phyloP scores from a whole-genome alignment of 2,329 filamentous ascomycete genomes.

The Raffaelea arxii region DNA sequence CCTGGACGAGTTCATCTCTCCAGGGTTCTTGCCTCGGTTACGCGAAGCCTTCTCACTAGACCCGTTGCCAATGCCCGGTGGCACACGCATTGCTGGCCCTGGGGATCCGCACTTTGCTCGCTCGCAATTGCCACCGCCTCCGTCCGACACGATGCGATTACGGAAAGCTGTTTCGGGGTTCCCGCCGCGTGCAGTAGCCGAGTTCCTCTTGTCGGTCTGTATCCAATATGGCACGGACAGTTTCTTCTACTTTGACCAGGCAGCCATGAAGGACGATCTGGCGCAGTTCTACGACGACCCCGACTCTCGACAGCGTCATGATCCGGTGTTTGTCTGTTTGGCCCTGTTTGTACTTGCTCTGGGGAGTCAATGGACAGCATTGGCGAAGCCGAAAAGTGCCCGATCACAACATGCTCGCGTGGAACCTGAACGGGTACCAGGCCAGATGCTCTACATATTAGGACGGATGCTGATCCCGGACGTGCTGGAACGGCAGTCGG shows the following conservation, averaged over 20 bases:
- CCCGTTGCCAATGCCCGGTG: too few species aligned
- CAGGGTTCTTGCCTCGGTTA: too few species aligned
- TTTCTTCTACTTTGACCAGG: slow-evolving; percentile 3
- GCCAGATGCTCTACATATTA: background rate
- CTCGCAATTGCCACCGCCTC: too few species aligned
- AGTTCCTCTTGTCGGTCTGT: background rate
- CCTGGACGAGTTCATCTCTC: too few species aligned
- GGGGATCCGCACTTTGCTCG: too few species aligned
- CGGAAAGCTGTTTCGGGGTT: too few species aligned
- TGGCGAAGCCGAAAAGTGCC: background rate
- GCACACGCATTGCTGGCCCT: too few species aligned
- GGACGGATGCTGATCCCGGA: background rate
- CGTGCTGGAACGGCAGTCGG: background rate
- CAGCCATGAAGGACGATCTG: background rate
- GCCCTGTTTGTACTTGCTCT: background rate
- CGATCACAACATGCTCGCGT: background rate
- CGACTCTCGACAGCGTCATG: background rate
- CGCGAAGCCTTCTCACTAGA: too few species aligned
- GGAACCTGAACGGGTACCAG: background rate
- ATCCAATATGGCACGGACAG: background rate
- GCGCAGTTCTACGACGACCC: background rate
- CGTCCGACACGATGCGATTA: too few species aligned
- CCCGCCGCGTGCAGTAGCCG: background rate
- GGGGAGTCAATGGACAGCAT: slow-evolving; percentile 1
- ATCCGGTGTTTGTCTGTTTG: background rate